These are phyloP conservation scores for Phytophthora kernoviae DNA, from an alignment of 352 stramenopile species.

Conservation along the genomic window DNA sequence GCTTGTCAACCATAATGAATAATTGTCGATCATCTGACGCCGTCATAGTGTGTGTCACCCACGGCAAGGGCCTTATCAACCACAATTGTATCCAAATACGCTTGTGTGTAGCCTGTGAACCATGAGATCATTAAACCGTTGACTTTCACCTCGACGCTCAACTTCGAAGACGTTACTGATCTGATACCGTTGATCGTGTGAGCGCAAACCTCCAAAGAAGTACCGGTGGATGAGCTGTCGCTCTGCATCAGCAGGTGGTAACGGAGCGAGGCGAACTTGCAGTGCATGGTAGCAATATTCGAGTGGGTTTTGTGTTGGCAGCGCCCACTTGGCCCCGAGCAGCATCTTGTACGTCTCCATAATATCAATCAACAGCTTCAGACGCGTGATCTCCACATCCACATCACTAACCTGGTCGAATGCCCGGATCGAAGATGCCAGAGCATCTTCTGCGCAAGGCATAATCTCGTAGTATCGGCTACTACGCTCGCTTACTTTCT, in stretches of 20 bases:
- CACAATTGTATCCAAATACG: too few relatives aligned
- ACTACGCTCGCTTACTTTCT: slow-evolving; percentile 72
- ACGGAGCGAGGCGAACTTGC: slow-evolving; percentile 58
- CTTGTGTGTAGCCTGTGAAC: too few relatives aligned
- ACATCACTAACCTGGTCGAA: slow-evolving; percentile 65
- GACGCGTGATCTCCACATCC: slow-evolving; percentile 67
- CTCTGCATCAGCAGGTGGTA: slow-evolving; percentile 37
- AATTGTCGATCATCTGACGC: too few relatives aligned
- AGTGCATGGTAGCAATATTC: slow-evolving; percentile 84
- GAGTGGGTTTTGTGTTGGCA: slow-evolving; percentile 46
- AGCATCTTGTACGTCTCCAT: slow-evolving; percentile 83
- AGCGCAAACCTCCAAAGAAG: slow-evolving; percentile 61
- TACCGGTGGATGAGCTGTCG: slow-evolving; percentile 58
- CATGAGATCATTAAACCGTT: slow-evolving; percentile 54
- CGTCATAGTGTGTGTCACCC: too few relatives aligned
- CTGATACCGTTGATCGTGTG: slow-evolving; percentile 39
- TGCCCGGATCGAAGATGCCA: slow-evolving; percentile 58
- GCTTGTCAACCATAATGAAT: too few relatives aligned
- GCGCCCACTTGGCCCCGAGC: slow-evolving; percentile 52
- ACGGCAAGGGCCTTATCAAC: too few relatives aligned
- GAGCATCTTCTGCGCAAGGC: slow-evolving; percentile 69
- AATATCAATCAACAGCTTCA: slow-evolving; percentile 71
- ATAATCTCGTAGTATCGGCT: slow-evolving; percentile 85
- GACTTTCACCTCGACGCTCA: slow-evolving; percentile 59
- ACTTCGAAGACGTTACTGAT: slow-evolving; percentile 74